Conservation (phyloP, 352 stramenopile species). For the Globisporangium megalacanthum region DNA sequence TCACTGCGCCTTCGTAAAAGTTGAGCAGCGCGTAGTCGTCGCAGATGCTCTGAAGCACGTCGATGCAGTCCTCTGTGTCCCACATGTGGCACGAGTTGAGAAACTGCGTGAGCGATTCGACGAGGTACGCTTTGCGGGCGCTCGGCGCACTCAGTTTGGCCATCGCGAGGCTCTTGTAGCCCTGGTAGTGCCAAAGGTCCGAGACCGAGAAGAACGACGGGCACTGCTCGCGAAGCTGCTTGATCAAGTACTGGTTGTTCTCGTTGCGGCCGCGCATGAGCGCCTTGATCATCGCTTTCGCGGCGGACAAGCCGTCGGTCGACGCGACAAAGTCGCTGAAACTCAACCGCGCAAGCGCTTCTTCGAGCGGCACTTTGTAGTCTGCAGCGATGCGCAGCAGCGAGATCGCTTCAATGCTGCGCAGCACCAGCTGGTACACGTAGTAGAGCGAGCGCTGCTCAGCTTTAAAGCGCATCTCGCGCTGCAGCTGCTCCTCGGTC, state of each 20-base stretch:
- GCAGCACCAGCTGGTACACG: conserved; percentile 69
- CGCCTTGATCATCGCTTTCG: conserved; percentile 75
- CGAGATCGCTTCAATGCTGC: conserved; percentile 77
- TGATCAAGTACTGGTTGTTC: conserved; percentile 77
- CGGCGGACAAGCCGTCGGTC: conserved; percentile 43
- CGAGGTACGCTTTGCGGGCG: conserved; percentile 52
- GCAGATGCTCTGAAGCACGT: conserved; percentile 74
- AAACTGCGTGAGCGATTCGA: conserved; percentile 76
- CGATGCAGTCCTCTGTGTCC: conserved; percentile 72
- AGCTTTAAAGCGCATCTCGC: conserved; percentile 71
- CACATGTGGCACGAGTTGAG: conserved; percentile 82
- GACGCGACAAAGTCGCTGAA: conserved; percentile 79
- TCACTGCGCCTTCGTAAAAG: conserved; percentile 85
- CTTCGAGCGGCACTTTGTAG: conserved; percentile 64
- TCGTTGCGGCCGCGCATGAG: conserved; percentile 76
- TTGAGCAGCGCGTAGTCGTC: conserved; percentile 74
- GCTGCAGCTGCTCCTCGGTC: conserved; percentile 66
- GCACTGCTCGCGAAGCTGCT: conserved; percentile 80
- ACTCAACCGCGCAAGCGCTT: conserved; percentile 51
- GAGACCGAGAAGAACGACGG: conserved; percentile 79
- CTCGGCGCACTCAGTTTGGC: conserved; percentile 69
- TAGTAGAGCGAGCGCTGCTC: conserved; percentile 82
- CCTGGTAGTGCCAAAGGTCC: conserved; percentile 81
- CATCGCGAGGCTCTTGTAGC: conserved; percentile 77
- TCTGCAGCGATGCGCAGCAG: conserved; percentile 59